Percentiles rank a stretch among this genome's conserved stretches.
Conservation (phyloP, 768 basidiomycete genomes). For the Russula abietina region DNA sequence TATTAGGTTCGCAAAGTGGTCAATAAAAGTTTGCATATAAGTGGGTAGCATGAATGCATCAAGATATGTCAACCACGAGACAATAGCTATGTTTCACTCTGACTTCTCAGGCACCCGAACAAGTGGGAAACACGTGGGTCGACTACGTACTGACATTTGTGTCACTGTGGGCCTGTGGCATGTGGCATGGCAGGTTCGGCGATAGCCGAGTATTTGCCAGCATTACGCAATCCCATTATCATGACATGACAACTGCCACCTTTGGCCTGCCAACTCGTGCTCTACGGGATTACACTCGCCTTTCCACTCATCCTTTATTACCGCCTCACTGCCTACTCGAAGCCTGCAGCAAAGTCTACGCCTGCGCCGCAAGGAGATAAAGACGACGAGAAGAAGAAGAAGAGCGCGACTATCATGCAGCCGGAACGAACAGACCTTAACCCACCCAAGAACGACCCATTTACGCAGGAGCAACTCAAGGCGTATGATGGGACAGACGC, state of each 20-base stretch:
- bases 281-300: slow-evolving; percentile 29
- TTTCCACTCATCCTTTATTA: slow-evolving; percentile 31
- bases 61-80: background rate
- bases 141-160: too few species aligned
- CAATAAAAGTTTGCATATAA: too few species aligned
- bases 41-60: too few species aligned
- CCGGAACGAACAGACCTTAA: slow-evolving; percentile 51
- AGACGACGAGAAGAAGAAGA: slow-evolving; percentile 31
- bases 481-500: slow-evolving; percentile 64
- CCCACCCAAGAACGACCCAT: slow-evolving; percentile 74
- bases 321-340: slow-evolving; percentile 9
- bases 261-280: slow-evolving; percentile 4
- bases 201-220: background rate
- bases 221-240: background rate
- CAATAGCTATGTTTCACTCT: background rate
- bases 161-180: too few species aligned
- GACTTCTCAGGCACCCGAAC: background rate
- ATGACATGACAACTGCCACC: background rate
- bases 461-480: slow-evolving; percentile 61
- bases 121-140: background rate
- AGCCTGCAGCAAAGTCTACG: slow-evolving; percentile 15
- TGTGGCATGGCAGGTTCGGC: background rate
- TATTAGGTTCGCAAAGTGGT: too few species aligned
- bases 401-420: slow-evolving; percentile 63
- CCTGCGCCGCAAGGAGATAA: slow-evolving; percentile 6